Evolutionary conservation across 176 grass and related monocot genomes (phyloP).

Genomic region (Phragmites australis): DNA sequence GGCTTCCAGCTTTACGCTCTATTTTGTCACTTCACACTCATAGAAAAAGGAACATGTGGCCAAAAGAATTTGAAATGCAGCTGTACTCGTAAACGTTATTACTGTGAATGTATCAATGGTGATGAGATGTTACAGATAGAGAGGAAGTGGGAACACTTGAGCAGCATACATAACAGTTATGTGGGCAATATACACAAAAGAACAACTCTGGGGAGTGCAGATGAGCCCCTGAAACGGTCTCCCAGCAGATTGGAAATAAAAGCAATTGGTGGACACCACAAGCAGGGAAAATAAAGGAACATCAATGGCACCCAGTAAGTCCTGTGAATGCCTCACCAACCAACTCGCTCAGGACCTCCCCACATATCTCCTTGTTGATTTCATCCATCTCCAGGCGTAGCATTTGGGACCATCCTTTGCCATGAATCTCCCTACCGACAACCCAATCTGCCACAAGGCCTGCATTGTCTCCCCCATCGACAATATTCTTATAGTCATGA

Average conservation of each 20-base stretch:
- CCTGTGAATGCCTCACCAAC: slow-evolving; percentile 66
- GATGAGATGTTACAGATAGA: slow-evolving; percentile 9
- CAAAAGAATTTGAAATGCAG: slow-evolving; percentile 12
- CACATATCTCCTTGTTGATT: slow-evolving; percentile 73
- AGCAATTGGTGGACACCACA: slow-evolving; percentile 53
- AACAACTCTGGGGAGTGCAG: slow-evolving; percentile 24
- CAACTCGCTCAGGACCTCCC: slow-evolving; percentile 60
- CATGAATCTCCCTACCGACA: slow-evolving; percentile 61
- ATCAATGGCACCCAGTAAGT: slow-evolving; percentile 45
- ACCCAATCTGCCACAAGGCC: slow-evolving; percentile 48
- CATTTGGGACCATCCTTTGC: slow-evolving; percentile 56
- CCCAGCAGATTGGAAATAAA: slow-evolving; percentile 56
- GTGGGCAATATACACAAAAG: slow-evolving; percentile 38
- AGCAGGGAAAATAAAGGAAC: slow-evolving; percentile 27
- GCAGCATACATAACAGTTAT: slow-evolving; percentile 34
- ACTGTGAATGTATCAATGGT: slow-evolving; percentile 39
- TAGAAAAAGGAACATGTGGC: slow-evolving; percentile 3
- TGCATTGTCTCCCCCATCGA: slow-evolving; percentile 27
- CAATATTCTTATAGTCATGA: slow-evolving; percentile 36
- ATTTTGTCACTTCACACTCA: neutral
- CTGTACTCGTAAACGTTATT: slow-evolving; percentile 41
- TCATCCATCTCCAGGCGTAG: slow-evolving; percentile 69
- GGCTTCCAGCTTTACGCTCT: neutral
- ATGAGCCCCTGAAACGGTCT: slow-evolving; percentile 23
- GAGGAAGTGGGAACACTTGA: slow-evolving; percentile 23